Evolutionary conservation across 805 yeast species (phyloP), one percentile per base, ranked within the genome.

Genomic region (Torulaspora quercuum): DNA sequence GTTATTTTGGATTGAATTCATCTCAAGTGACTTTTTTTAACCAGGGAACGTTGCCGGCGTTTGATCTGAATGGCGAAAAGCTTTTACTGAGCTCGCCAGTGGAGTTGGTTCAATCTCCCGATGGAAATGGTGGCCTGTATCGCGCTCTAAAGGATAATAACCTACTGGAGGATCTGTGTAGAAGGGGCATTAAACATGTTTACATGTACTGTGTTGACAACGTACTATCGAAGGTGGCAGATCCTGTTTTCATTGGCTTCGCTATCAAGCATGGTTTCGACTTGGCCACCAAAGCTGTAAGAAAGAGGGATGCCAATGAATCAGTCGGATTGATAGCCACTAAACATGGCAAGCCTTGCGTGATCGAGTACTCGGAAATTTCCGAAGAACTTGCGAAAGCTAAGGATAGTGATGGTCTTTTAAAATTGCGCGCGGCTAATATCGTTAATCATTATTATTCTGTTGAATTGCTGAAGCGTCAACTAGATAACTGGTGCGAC

Each of bases 151-250:
- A 67, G 49, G 73, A 73, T 27, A 75, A 80, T 47, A 73, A 76
- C 2, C 67, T 89, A 12, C 53, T 92, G 20, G 73, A 74, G 5
- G 95, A 90, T 58, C 75, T 92, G 57, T 54, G 64, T 18, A 42
- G 50, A 6, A 78, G 78, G 39, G 88, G 87, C 5, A 76, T 90
- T 46, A 77, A 85, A 61, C 97, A 92, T 58, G 72, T 92, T 44
- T 97, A 92, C 64, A 86, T 89, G 84, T 92, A 88, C 66, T 90
- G 97, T 65, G 97, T 92, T 32, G 99, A 92, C 64, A 92, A 92
- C 63, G 81, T 84, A 19, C 69, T 92, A 33, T 97, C 89, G 22
- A 82, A 80, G 59, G 86, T 90, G 36, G 97, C 95, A 2, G 98
- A 92, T 59, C 98, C 98, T 3, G 69, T 78, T 1, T 69, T 70